These are phyloP conservation scores for Daucus carota DNA, from an alignment of 129 eudicot genomes.

Conservation along the genomic window DNA sequence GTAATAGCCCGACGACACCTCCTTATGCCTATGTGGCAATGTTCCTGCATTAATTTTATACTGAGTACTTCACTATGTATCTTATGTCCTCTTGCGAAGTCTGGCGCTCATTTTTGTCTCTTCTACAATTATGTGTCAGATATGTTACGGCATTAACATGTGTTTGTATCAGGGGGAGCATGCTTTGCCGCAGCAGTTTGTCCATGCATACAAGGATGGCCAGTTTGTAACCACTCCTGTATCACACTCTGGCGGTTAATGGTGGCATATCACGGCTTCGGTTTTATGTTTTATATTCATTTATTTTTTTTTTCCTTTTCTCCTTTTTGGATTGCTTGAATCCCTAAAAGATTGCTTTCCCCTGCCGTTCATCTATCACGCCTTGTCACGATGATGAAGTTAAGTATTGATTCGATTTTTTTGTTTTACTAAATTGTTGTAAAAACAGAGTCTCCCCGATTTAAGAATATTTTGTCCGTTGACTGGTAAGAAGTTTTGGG, in stretches of 20 bases:
- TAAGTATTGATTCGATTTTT: background rate
- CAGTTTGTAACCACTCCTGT: constrained; percentile 76
- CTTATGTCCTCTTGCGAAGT: background rate
- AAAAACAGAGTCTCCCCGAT: constrained; percentile 21
- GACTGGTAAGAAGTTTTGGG: constrained; percentile 1
- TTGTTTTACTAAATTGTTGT: background rate
- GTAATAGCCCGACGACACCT: background rate
- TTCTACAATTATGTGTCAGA: background rate
- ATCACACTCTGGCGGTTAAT: constrained; percentile 89
- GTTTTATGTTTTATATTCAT: background rate
- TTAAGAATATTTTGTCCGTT: constrained; percentile 29
- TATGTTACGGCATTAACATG: background rate
- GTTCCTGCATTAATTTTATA: background rate
- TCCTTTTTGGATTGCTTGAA: constrained; percentile 10
- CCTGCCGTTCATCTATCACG: background rate
- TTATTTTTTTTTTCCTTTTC: background rate
- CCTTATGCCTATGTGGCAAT: background rate
- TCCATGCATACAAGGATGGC: constrained; percentile 64
- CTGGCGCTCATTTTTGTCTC: background rate
- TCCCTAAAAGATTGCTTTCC: background rate
- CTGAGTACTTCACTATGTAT: background rate
- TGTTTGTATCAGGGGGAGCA: constrained; percentile 62
- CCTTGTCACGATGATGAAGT: background rate
- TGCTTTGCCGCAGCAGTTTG: constrained; percentile 78
- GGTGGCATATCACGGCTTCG: background rate